Evolutionary conservation across 78 protist species (phyloP).

Genomic region (Polysphondylium violaceum): DNA sequence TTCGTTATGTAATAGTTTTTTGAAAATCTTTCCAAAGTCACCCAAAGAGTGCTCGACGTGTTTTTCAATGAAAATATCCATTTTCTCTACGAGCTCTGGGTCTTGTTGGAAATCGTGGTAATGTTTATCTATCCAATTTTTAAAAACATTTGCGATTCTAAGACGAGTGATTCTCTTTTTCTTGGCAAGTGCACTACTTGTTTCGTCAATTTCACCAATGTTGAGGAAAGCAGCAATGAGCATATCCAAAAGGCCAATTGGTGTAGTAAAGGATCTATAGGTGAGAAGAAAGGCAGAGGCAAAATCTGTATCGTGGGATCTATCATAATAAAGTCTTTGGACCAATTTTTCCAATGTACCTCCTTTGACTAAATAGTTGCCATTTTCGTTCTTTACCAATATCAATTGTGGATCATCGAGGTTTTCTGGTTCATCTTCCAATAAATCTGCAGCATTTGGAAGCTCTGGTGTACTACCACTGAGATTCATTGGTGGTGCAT

Average conservation of each 20-base stretch:
- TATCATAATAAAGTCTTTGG: slow-evolving; percentile 19
- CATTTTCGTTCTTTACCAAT: slow-evolving; percentile 17
- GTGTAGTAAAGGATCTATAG: slow-evolving; percentile 73
- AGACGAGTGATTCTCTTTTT: slow-evolving; percentile 43
- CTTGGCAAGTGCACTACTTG: slow-evolving; percentile 18
- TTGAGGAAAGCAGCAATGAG: slow-evolving; percentile 20
- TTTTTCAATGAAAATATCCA: slow-evolving; percentile 36
- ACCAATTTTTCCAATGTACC: slow-evolving; percentile 63
- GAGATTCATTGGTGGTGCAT: too few relatives aligned
- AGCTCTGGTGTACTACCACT: slow-evolving; percentile 1
- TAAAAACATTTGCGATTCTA: slow-evolving; percentile 60
- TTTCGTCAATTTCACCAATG: background rate
- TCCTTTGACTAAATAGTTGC: slow-evolving; percentile 47
- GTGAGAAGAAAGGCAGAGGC: slow-evolving; percentile 63
- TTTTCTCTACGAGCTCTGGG: slow-evolving; percentile 8
- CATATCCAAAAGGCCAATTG: slow-evolving; percentile 54
- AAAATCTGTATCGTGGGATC: slow-evolving; percentile 64
- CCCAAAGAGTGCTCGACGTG: slow-evolving; percentile 29
- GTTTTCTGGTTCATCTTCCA: slow-evolving; percentile 13
- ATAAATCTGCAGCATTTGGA: background rate
- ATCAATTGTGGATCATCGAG: slow-evolving; percentile 66
- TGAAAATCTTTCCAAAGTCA: slow-evolving; percentile 15
- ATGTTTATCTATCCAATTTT: slow-evolving; percentile 73
- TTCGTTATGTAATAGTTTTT: slow-evolving; percentile 27
- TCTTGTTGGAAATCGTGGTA: slow-evolving; percentile 74